These are phyloP conservation scores for Phytophthora rubi DNA, from an alignment of 352 stramenopile species.

Conservation along the genomic window DNA sequence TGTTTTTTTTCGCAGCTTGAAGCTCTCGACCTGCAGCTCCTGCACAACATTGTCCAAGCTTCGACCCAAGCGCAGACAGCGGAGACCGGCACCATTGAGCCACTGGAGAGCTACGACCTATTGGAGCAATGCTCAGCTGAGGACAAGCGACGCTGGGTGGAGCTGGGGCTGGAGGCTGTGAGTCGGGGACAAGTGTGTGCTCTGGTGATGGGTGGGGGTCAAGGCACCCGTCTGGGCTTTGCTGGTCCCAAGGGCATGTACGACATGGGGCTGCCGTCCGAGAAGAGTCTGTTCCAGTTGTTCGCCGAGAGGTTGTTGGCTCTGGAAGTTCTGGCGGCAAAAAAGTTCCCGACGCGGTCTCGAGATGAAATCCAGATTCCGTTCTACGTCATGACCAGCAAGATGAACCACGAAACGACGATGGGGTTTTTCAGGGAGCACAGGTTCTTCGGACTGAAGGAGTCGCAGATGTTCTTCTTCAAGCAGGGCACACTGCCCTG, in stretches of 20 bases:
- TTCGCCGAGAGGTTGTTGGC: constrained; percentile 92
- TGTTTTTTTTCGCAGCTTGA: constrained; percentile 50
- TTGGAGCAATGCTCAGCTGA: constrained; percentile 53
- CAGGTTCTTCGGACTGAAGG: constrained; percentile 91
- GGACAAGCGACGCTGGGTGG: constrained; percentile 54
- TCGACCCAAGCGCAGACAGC: constrained; percentile 42
- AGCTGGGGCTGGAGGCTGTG: constrained; percentile 83
- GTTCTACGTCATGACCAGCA: constrained; percentile 98
- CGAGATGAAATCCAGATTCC: constrained; percentile 50
- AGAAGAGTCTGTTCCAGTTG: constrained; percentile 94
- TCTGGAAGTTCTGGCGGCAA: constrained; percentile 57
- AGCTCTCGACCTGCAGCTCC: constrained; percentile 64
- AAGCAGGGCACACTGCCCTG: constrained; percentile 95
- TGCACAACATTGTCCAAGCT: constrained; percentile 70
- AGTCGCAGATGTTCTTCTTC: constrained; percentile 95
- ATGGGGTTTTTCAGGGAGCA: constrained; percentile 89
- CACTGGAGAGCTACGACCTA: constrained; percentile 69
- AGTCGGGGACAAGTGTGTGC: constrained; percentile 90
- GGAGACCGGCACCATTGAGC: constrained; percentile 50
- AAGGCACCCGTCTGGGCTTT: constrained; percentile 98
- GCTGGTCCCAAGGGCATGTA: constrained; percentile 96
- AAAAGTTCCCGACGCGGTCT: constrained; percentile 20
- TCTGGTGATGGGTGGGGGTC: constrained; percentile 94
- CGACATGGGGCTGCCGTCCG: constrained; percentile 91
- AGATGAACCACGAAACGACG: constrained; percentile 95